Conservation (phyloP, 805 yeast species). For the Candida saitoana region DNA sequence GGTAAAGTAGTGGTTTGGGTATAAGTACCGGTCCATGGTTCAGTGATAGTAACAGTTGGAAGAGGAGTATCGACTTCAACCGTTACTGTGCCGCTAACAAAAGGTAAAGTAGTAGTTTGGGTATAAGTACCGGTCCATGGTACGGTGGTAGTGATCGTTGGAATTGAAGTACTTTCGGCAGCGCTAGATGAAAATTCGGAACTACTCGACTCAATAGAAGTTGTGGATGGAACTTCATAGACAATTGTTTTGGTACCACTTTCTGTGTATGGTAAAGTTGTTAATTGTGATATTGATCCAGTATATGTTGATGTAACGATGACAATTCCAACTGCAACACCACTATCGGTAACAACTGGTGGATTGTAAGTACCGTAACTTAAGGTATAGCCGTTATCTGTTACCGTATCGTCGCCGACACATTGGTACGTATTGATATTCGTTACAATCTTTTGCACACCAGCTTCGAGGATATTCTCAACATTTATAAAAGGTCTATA, state of each 20-base stretch:
- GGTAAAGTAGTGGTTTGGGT: too few relatives aligned
- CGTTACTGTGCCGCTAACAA: conserved; percentile 12
- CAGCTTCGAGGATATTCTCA: not conserved
- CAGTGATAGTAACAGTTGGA: too few relatives aligned
- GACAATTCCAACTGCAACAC: conserved; percentile 9
- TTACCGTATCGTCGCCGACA: not conserved
- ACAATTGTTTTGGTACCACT: conserved; percentile 12
- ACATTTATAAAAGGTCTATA: not conserved
- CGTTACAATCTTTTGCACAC: not conserved
- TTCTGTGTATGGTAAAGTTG: conserved; percentile 10
- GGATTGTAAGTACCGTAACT: not conserved
- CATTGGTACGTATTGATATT: not conserved
- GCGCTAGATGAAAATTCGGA: conserved; percentile 5
- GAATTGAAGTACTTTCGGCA: conserved; percentile 9
- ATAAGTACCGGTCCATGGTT: too few relatives aligned
- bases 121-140: conserved; percentile 5
- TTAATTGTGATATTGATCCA: not conserved
- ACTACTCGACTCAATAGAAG: conserved; percentile 7
- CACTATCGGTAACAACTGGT: conserved; percentile 5
- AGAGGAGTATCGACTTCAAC: conserved; percentile 11
- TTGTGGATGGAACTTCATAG: conserved; percentile 10
- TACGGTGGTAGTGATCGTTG: conserved; percentile 4
- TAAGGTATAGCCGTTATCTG: not conserved
- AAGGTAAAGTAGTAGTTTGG: conserved; percentile 10
- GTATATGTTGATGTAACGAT: conserved; percentile 5